These are phyloP conservation scores for Penicillium sp. DNA, from an alignment of 2,329 filamentous ascomycete species.

Conservation along the genomic window DNA sequence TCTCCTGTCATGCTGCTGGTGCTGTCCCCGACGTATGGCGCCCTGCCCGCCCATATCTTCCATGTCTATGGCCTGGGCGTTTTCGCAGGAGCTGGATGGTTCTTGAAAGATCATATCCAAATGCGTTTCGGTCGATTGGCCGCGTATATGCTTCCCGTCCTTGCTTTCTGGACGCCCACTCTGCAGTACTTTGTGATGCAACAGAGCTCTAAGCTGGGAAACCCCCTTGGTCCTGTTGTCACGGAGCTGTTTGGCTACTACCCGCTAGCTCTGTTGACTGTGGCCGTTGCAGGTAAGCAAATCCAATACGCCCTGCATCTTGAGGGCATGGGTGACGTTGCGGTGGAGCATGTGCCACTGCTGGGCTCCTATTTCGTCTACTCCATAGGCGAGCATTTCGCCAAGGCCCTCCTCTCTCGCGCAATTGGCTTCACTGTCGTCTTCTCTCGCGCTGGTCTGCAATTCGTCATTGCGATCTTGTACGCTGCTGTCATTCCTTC, in stretches of 20 bases:
- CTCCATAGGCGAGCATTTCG: constrained; percentile 45
- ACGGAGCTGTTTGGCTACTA: constrained; percentile 71
- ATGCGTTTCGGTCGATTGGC: constrained; percentile 48
- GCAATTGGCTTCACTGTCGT: constrained; percentile 60
- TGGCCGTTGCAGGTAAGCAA: constrained; percentile 59
- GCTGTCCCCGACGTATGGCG: constrained; percentile 83
- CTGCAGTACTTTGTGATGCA: constrained; percentile 68
- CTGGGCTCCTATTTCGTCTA: constrained; percentile 64
- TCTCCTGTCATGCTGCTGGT: constrained; percentile 56
- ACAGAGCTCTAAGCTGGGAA: constrained; percentile 62
- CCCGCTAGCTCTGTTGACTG: constrained; percentile 61
- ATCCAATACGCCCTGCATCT: constrained; percentile 58
- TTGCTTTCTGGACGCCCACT: constrained; percentile 70
- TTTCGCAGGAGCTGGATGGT: constrained; percentile 67
- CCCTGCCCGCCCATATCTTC: constrained; percentile 68
- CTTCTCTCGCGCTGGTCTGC: constrained; percentile 67
- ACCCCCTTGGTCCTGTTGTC: constrained; percentile 66
- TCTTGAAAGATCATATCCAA: constrained; percentile 55
- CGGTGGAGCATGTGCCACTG: constrained; percentile 62
- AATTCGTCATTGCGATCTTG: constrained; percentile 60
- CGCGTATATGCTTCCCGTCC: constrained; percentile 59
- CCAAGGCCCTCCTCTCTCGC: constrained; percentile 40
- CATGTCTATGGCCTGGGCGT: constrained; percentile 64
- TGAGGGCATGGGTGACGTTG: constrained; percentile 51
- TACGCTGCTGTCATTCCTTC: constrained; percentile 67